phyloP scores from a whole-genome alignment of 495 filamentous ascomycete genomes.

The Tuber indicum region DNA sequence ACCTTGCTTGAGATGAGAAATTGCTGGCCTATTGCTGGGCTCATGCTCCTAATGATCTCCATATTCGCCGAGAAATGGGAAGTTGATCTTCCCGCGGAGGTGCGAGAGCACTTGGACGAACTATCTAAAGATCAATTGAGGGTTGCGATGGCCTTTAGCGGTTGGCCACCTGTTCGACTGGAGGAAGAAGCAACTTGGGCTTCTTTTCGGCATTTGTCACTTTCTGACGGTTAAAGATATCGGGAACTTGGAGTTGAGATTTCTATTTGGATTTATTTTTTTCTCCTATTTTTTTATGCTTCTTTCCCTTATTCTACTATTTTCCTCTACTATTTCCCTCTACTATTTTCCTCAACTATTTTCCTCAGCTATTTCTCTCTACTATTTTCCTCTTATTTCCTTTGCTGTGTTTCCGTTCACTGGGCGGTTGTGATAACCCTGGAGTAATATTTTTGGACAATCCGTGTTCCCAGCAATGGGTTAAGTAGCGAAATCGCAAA shows the following conservation, averaged over 20 bases:
- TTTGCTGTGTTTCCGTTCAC: neutral
- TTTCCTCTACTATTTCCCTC: neutral
- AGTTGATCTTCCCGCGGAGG: slow-evolving; percentile 25
- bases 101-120: slow-evolving; percentile 14
- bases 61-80: slow-evolving; percentile 23
- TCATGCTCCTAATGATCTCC: slow-evolving; percentile 26
- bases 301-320: neutral
- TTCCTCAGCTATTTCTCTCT: neutral
- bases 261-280: neutral
- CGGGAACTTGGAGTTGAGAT: slow-evolving; percentile 9
- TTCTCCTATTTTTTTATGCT: slow-evolving; percentile 3
- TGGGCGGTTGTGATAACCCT: neutral
- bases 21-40: slow-evolving; percentile 22
- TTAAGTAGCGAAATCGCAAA: neutral
- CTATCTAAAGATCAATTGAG: slow-evolving; percentile 23
- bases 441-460: neutral
- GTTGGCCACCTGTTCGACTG: slow-evolving; percentile 23
- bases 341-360: neutral
- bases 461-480: neutral
- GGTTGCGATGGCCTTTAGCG: slow-evolving; percentile 22
- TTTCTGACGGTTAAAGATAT: slow-evolving; percentile 23
- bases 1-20: slow-evolving; percentile 23
- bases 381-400: neutral
- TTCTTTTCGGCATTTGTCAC: slow-evolving; percentile 22
- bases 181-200: slow-evolving; percentile 26